These are phyloP conservation scores for Leccinum boreale DNA, from an alignment of 768 basidiomycete species.

Conservation along the genomic window DNA sequence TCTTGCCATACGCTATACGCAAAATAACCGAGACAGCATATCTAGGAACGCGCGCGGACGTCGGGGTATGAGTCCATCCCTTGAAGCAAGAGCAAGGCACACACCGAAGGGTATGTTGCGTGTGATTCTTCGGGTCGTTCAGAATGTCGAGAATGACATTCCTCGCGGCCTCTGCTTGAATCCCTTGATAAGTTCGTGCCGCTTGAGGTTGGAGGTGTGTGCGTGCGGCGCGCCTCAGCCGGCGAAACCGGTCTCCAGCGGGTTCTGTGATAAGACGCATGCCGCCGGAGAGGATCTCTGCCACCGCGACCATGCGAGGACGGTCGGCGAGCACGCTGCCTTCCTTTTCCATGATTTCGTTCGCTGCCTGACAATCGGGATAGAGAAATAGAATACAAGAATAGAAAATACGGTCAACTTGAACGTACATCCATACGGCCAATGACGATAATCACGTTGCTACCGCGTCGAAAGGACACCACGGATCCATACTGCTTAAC, in stretches of 20 bases:
- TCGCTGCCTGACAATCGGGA: slow-evolving; percentile 38
- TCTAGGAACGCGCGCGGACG: slow-evolving; percentile 7
- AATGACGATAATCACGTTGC: slow-evolving; percentile 12
- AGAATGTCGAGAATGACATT: slow-evolving; percentile 19
- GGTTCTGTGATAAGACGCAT: slow-evolving; percentile 51
- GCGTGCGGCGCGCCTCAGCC: slow-evolving; percentile 51
- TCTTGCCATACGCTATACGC: slow-evolving; percentile 25
- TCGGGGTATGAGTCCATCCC: neutral
- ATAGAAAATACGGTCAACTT: neutral
- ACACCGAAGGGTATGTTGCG: slow-evolving; percentile 15
- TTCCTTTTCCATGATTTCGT: slow-evolving; percentile 60
- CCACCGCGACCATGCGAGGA: slow-evolving; percentile 47
- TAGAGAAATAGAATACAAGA: neutral
- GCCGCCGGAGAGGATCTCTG: slow-evolving; percentile 51
- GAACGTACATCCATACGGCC: slow-evolving; percentile 16
- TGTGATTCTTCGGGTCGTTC: slow-evolving; percentile 9
- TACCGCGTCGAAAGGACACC: slow-evolving; percentile 49
- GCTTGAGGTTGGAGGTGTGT: slow-evolving; percentile 50
- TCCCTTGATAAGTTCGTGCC: slow-evolving; percentile 41
- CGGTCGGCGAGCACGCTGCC: slow-evolving; percentile 49
- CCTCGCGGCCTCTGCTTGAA: slow-evolving; percentile 35
- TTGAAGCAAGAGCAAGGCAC: neutral
- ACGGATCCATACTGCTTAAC: slow-evolving; percentile 55
- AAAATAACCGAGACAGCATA: slow-evolving; percentile 22
- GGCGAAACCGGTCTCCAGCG: slow-evolving; percentile 53